These are phyloP conservation scores for Calonectria montana DNA, from an alignment of 2,329 filamentous ascomycete genomes.

Conservation along the genomic window DNA sequence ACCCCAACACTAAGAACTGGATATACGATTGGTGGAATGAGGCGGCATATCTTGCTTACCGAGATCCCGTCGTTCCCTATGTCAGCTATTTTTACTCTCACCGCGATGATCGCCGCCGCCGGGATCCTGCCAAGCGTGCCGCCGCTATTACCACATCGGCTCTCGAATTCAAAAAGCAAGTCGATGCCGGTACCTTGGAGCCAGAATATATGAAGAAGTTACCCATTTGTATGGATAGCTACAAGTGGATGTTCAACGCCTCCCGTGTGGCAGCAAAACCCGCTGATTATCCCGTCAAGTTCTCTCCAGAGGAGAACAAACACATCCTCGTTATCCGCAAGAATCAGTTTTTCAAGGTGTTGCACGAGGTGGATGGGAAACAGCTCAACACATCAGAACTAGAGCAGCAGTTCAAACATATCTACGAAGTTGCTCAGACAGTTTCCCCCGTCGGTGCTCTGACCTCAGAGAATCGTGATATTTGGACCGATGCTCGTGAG, in stretches of 20 bases:
- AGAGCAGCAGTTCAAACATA: slow-evolving; percentile 85
- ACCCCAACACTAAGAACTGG: slow-evolving; percentile 92
- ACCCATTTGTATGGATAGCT: slow-evolving; percentile 98
- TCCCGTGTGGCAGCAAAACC: slow-evolving; percentile 86
- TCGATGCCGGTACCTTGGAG: slow-evolving; percentile 85
- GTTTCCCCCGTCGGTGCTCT: slow-evolving; percentile 83
- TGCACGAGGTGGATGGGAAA: slow-evolving; percentile 82
- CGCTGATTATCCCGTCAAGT: slow-evolving; percentile 87
- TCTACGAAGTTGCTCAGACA: slow-evolving; percentile 82
- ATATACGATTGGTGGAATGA: slow-evolving; percentile 99
- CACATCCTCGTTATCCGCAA: slow-evolving; percentile 92
- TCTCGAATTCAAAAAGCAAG: slow-evolving; percentile 94
- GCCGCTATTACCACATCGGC: slow-evolving; percentile 88
- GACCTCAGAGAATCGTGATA: slow-evolving; percentile 92
- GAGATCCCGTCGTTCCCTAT: slow-evolving; percentile 96
- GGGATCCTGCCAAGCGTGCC: slow-evolving; percentile 91
- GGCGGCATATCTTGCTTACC: slow-evolving; percentile 89
- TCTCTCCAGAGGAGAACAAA: slow-evolving; percentile 78
- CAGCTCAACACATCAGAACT: slow-evolving; percentile 91
- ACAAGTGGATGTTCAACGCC: slow-evolving; percentile 99
- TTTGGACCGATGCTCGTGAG: slow-evolving; percentile 87
- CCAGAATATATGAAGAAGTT: slow-evolving; percentile 99
- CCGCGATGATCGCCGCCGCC: slow-evolving; percentile 88
- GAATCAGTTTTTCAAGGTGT: slow-evolving; percentile 97
- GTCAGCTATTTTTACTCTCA: slow-evolving; percentile 99